Evolutionary conservation across 805 yeast species (phyloP).

Genomic region (Metschnikowia sp.): DNA sequence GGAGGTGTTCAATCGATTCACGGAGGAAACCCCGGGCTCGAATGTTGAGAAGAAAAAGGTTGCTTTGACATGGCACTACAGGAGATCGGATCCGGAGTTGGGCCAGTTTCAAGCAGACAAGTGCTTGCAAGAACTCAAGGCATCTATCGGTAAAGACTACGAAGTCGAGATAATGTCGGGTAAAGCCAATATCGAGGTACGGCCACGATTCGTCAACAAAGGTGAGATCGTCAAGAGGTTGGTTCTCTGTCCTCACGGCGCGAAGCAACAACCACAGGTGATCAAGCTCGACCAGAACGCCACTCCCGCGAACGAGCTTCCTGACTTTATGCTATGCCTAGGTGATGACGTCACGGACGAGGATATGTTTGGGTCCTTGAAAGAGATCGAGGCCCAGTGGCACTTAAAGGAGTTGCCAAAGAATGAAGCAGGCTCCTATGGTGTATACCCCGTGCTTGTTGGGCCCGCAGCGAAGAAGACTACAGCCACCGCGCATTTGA

Average conservation of each 20-base stretch:
- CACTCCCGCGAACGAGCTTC: conserved; percentile 45
- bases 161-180: conserved; percentile 97
- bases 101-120: conserved; percentile 83
- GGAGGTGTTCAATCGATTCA: conserved; percentile 66
- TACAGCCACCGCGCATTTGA: conserved; percentile 77
- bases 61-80: conserved; percentile 96
- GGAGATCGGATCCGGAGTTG: conserved; percentile 89
- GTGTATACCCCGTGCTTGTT: conserved; percentile 82
- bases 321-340: conserved; percentile 83
- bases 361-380: conserved; percentile 87
- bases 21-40: conserved; percentile 89
- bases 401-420: conserved; percentile 35
- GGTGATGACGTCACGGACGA: conserved; percentile 98
- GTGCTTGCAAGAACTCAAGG: conserved; percentile 60
- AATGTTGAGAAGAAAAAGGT: conserved; percentile 84
- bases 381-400: conserved; percentile 58
- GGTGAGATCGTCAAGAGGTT: conserved; percentile 91
- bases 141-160: conserved; percentile 56
- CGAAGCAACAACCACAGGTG: conserved; percentile 40
- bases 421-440: conserved; percentile 51
- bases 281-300: conserved; percentile 21
- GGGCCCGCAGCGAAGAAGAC: conserved; percentile 90
- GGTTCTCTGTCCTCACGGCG: conserved; percentile 62
- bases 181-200: conserved; percentile 95
- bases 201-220: conserved; percentile 91